A percentile compares a stretch with the other conserved stretches of the same genome.
Evolutionary conservation across 2,329 filamentous ascomycete genomes (phyloP).

Genomic region (Lachnellula occidentalis): DNA sequence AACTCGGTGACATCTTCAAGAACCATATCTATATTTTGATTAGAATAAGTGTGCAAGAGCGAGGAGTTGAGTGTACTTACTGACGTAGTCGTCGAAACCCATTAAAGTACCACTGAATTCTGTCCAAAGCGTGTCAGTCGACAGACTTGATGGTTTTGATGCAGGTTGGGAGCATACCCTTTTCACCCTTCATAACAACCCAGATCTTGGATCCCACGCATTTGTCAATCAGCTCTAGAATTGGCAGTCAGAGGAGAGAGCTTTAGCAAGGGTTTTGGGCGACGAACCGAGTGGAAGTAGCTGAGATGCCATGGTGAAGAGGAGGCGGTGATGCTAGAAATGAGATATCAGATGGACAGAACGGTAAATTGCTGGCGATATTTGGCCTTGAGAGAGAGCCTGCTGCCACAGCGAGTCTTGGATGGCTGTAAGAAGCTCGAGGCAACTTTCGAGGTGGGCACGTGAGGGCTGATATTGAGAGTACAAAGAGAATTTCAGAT

Average conservation of each 20-base stretch:
- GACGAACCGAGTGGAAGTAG: constrained; percentile 28
- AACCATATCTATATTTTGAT: constrained; percentile 74
- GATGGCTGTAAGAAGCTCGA: no score
- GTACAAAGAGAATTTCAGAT: neutral
- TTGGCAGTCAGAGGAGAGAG: constrained; percentile 18
- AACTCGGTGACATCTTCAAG: constrained; percentile 96
- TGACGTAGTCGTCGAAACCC: constrained; percentile 99
- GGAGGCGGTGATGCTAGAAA: neutral
- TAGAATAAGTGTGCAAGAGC: neutral
- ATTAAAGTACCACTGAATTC: constrained; percentile 93
- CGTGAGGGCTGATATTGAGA: neutral
- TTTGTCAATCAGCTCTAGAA: constrained; percentile 91
- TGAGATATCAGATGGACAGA: neutral
- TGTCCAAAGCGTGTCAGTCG: constrained; percentile 34
- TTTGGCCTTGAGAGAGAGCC: neutral
- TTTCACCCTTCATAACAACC: constrained; percentile 99
- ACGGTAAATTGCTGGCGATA: neutral
- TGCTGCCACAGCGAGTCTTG: neutral
- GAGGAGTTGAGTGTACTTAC: constrained; percentile 54
- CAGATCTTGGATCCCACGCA: constrained; percentile 96
- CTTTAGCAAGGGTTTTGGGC: neutral
- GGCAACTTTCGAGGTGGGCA: neutral
- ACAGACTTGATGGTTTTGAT: neutral
- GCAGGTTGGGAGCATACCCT: constrained; percentile 55
- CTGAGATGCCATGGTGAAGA: constrained; percentile 28